Evolutionary conservation across 2,329 filamentous ascomycete genomes (phyloP), one percentile per base, ranked within the genome.

Genomic region (Stagonosporopsis chrysanthemi): DNA sequence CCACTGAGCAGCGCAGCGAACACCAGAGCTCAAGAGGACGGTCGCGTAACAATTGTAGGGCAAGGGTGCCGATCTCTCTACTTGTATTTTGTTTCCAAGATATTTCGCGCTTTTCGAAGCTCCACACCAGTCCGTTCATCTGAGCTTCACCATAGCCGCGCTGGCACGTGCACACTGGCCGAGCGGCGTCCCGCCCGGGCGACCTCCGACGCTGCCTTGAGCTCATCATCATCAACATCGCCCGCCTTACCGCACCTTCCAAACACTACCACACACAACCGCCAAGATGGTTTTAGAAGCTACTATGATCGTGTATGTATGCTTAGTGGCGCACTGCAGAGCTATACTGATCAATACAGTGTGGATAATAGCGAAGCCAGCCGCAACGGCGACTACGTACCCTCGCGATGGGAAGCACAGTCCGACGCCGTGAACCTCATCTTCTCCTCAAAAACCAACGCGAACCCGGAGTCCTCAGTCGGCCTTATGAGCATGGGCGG

Each of bases 301-400:
- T 82, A 96, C 96, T 63, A 98, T 99, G 93, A 91, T 99, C 79
- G 89, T 98, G 85, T 83, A 75, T 23, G 77, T 53, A 50, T 40
- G 4, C 22, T 28, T 8, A 35, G 1, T 23, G n/a, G 2, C 7
- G 11, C n/a, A 29, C 49, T 55, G 6, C 17, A 35, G 15, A 35
- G n/a, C 31, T 53, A 26, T 31, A 56, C 66, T 75, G 61, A 74
- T 56, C 26, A 41, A 56, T 42, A 65, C 69, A 88, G 87, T 78
- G 92, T 98, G 74, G 95, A 99, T 86, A 99, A 98, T 85, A 97
- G 93, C 83, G 95, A 99, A 83, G 93, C 90, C 82, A 96, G 92
- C 83, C 88, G 95, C 77, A 99, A 99, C 81, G 95, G 96, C 75
- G 95, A 99, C 78, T 90, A 90, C 75, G 82, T 88, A 74, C 94